These are phyloP conservation scores for Aspergillus ellipticus DNA, from an alignment of 495 filamentous ascomycete genomes.

Conservation along the genomic window DNA sequence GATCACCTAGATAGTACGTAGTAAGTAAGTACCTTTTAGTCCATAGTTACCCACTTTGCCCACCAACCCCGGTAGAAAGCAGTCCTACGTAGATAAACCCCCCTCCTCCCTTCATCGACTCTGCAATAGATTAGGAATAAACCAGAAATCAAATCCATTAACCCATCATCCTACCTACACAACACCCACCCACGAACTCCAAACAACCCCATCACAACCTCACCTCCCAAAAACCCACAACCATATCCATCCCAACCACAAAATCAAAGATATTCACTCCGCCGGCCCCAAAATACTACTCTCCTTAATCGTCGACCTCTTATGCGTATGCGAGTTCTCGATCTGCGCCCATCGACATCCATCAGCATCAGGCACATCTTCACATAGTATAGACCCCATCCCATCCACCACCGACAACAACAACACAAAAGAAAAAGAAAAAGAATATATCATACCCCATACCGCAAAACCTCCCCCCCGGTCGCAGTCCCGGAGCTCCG, in stretches of 20 bases:
- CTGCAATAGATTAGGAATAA: no score
- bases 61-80: no score
- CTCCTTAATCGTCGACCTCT: slow-evolving; percentile 33
- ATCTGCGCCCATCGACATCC: slow-evolving; percentile 19
- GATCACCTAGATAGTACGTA: no score
- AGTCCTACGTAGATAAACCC: neutral
- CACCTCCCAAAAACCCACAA: neutral
- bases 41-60: no score
- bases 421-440: neutral
- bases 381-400: no score
- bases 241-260: neutral
- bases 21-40: no score
- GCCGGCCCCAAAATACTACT: slow-evolving; percentile 33
- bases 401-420: neutral
- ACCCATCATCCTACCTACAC: no score
- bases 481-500: neutral
- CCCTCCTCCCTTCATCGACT: neutral
- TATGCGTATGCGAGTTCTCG: slow-evolving; percentile 33
- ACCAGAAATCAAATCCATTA: no score
- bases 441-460: neutral
- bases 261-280: slow-evolving; percentile 10
- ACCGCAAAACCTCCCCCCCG: neutral
- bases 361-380: no score
- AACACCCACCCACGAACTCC: neutral
- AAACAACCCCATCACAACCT: neutral